A percentile compares a stretch with the other conserved stretches of the same genome.
Evolutionary conservation across 495 filamentous ascomycete species (phyloP).

Genomic region (Penicillium fimorum): DNA sequence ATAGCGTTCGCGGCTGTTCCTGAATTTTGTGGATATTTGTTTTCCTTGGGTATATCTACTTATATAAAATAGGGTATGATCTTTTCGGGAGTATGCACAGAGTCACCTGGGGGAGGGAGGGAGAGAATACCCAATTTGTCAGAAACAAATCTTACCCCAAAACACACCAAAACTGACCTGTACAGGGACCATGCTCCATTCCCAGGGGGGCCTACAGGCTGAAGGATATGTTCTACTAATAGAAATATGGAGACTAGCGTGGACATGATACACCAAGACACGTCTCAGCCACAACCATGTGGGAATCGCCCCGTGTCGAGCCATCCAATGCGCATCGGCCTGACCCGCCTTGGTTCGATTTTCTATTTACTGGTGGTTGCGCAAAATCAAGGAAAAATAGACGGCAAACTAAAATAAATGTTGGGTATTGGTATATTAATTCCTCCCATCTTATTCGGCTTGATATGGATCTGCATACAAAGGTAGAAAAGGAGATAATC

Average conservation of each 20-base stretch:
- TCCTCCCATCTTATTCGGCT: not conserved
- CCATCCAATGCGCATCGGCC: conserved; percentile 14
- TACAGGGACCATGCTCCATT: not conserved
- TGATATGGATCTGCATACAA: not conserved
- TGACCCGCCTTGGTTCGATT: conserved; percentile 5
- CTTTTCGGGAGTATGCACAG: not conserved
- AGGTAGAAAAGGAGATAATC: conserved; percentile 8
- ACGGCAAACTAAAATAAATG: not conserved
- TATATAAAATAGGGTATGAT: not conserved
- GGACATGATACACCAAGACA: conserved; percentile 26
- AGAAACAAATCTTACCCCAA: not conserved
- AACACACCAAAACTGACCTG: conserved; percentile 1
- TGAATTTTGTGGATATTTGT: conserved; percentile 1
- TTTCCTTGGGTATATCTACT: not conserved
- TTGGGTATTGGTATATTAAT: conserved; percentile 1
- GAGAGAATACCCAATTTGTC: not conserved
- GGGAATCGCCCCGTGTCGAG: conserved; percentile 20
- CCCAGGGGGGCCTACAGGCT: conserved; percentile 15
- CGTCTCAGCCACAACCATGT: conserved; percentile 38
- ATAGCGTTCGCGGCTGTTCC: conserved; percentile 19
- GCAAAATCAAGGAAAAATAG: conserved; percentile 10
- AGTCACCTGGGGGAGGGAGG: not conserved
- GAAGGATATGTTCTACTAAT: conserved; percentile 27
- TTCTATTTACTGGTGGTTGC: not conserved
- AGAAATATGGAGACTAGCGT: conserved; percentile 32